Evolutionary conservation across 1,139 yeast genomes (phyloP).

Genomic region (Yamadazyma atlantica): DNA sequence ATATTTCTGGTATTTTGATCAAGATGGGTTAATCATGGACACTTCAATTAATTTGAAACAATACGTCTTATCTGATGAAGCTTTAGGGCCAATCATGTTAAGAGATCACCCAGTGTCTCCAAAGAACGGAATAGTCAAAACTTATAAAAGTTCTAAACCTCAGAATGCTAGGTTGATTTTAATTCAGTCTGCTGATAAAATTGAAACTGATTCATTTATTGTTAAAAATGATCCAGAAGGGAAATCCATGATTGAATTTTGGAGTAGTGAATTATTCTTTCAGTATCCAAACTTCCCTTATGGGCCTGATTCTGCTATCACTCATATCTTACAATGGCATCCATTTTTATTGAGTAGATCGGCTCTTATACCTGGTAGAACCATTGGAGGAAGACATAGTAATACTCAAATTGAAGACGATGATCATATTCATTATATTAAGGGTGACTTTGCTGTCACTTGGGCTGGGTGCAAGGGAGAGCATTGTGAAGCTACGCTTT

Average conservation of each 20-base stretch:
- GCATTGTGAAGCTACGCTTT: slow-evolving; percentile 52
- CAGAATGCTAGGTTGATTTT: slow-evolving; percentile 56
- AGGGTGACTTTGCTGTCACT: slow-evolving; percentile 64
- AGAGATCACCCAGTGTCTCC: slow-evolving; percentile 70
- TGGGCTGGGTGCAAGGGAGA: slow-evolving; percentile 54
- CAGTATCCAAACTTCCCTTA: slow-evolving; percentile 60
- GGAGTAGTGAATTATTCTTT: slow-evolving; percentile 72
- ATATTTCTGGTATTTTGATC: slow-evolving; percentile 83
- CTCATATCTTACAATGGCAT: slow-evolving; percentile 93
- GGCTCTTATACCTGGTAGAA: slow-evolving; percentile 63
- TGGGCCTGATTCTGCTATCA: slow-evolving; percentile 65
- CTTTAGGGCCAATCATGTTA: slow-evolving; percentile 57
- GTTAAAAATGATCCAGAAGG: slow-evolving; percentile 65
- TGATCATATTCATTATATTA: slow-evolving; percentile 46
- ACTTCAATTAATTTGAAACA: slow-evolving; percentile 55
- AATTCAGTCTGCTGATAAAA: slow-evolving; percentile 61
- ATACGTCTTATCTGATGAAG: slow-evolving; percentile 55
- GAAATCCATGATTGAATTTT: slow-evolving; percentile 66
- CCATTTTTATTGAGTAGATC: slow-evolving; percentile 72
- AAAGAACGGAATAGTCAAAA: slow-evolving; percentile 66
- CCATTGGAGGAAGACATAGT: slow-evolving; percentile 34
- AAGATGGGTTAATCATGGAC: slow-evolving; percentile 71
- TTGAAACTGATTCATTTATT: slow-evolving; percentile 70
- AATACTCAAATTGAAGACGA: slow-evolving; percentile 23
- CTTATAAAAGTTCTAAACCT: slow-evolving; percentile 62